phyloP scores from a whole-genome alignment of 768 basidiomycete genomes.

The Dictyophora rubrovolvata region DNA sequence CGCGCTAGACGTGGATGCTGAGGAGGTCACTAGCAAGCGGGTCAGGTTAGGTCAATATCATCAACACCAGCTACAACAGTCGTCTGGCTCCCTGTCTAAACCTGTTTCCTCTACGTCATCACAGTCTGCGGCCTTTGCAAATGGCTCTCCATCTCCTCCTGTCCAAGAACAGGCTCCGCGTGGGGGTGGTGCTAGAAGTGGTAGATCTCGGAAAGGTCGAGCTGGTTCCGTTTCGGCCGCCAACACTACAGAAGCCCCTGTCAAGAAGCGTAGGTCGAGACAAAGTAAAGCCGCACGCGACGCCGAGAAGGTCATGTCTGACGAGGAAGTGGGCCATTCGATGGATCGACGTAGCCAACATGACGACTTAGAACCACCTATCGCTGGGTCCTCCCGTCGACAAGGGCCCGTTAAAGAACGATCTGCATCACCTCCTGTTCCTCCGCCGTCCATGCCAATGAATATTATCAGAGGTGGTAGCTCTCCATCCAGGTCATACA shows the following conservation, averaged over 20 bases:
- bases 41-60: background rate
- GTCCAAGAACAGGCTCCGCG: background rate
- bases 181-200: background rate
- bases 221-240: background rate
- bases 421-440: background rate
- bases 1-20: background rate
- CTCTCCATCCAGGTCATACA: slow-evolving; percentile 2
- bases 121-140: background rate
- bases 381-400: background rate
- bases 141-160: background rate
- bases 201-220: background rate
- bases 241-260: background rate
- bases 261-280: background rate
- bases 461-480: background rate
- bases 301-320: background rate
- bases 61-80: background rate
- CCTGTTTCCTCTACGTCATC: background rate
- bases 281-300: background rate
- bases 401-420: background rate
- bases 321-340: background rate
- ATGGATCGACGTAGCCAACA: background rate
- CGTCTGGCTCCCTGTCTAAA: background rate
- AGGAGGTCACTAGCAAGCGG: background rate
- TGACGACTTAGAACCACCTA: background rate
- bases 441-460: background rate